These are phyloP conservation scores for Sicyos baderoa DNA, from an alignment of 306 rosid genomes.

Conservation along the genomic window DNA sequence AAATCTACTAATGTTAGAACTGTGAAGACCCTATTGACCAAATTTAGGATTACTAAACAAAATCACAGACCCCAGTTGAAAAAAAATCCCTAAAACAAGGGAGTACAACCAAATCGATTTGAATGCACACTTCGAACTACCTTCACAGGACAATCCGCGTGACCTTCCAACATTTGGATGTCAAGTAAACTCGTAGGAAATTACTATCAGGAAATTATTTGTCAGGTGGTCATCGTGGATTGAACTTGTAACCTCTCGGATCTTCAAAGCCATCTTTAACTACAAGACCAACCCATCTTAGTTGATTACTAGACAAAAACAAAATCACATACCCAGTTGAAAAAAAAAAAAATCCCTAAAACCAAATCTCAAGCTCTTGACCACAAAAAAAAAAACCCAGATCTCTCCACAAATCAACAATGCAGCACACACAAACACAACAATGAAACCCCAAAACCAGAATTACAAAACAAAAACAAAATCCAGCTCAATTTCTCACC, in stretches of 20 bases:
- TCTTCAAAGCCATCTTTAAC: too few relatives aligned
- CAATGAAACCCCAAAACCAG: background rate
- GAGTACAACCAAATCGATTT: too few relatives aligned
- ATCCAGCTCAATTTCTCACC: constrained; percentile 10
- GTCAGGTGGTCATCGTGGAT: too few relatives aligned
- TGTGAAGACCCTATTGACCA: background rate
- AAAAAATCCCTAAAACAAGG: too few relatives aligned
- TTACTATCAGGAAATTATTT: too few relatives aligned
- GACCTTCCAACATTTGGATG: too few relatives aligned
- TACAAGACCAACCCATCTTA: too few relatives aligned
- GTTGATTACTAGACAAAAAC: background rate
- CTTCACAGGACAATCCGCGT: too few relatives aligned
- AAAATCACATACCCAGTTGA: background rate
- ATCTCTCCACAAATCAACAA: constrained; percentile 11
- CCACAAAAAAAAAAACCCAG: background rate
- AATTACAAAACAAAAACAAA: background rate
- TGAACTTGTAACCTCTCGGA: too few relatives aligned
- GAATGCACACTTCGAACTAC: too few relatives aligned
- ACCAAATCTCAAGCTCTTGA: background rate
- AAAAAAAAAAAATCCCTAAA: background rate
- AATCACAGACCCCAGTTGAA: too few relatives aligned
- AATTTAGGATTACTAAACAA: background rate
- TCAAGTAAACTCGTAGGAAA: too few relatives aligned
- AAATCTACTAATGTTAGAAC: background rate
- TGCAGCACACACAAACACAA: background rate